Evolutionary conservation across 129 eudicot species (phyloP).

Genomic region (Deinandra increscens): DNA sequence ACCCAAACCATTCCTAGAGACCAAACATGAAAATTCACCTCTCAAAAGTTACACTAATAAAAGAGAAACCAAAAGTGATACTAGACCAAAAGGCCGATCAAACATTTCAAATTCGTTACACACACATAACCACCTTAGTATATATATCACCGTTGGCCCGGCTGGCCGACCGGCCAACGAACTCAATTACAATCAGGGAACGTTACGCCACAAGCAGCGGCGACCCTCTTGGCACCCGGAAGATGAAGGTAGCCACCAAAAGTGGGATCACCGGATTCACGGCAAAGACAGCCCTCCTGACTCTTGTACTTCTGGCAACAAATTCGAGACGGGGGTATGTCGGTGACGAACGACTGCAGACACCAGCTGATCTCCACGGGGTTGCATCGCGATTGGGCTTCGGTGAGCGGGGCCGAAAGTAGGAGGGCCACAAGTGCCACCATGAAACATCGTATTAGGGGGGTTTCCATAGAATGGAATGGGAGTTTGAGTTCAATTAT

Average conservation of each 20-base stretch:
- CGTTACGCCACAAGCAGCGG: constrained; percentile 24
- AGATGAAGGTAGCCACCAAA: constrained; percentile 31
- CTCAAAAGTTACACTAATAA: background rate
- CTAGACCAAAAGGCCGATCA: background rate
- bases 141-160: too few species aligned
- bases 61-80: background rate
- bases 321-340: constrained; percentile 18
- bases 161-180: background rate
- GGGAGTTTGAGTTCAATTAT: background rate
- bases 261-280: constrained; percentile 24
- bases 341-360: constrained; percentile 30
- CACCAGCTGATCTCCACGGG: constrained; percentile 37
- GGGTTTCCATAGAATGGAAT: constrained; percentile 4
- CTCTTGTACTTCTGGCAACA: constrained; percentile 26
- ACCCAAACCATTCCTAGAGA: too few species aligned
- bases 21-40: background rate
- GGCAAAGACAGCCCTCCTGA: constrained; percentile 32
- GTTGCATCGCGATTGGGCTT: constrained; percentile 22
- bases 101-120: constrained; percentile 1
- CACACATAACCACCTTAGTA: background rate
- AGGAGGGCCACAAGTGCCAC: constrained; percentile 13
- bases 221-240: constrained; percentile 34
- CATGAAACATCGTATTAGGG: background rate
- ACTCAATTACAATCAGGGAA: constrained; percentile 27
- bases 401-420: constrained; percentile 12